Evolutionary conservation across 1,284 basidiomycete species (phyloP), one percentile per base, ranked within the genome.

Genomic region (Malassezia cuniculi): DNA sequence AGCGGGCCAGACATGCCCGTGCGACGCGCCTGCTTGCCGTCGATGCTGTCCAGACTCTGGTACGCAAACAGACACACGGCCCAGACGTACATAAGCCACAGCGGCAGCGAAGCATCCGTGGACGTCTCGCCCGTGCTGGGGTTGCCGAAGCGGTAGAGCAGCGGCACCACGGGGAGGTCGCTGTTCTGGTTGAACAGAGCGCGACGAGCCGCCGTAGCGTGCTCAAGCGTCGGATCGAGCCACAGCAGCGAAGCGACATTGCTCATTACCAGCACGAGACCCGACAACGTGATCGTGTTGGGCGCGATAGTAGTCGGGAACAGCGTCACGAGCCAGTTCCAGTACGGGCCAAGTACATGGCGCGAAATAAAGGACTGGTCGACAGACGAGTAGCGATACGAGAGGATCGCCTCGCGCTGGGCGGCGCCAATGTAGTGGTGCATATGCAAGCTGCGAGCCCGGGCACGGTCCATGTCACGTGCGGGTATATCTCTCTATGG

Each of bases 1-100:
- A 95, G 71, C 3, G 90, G 90, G 3, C 89, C 85, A 15, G 87
- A 82, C 83, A 94, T 95, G 3, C 85, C 85, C 0, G 87, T 93
- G 39, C 89, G 71, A 37, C 90, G 74, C 10, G 90, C 90, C 70
- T 97, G 90, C 69, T 93, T 93, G 9, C 86, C 89, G 58, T 89
- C 85, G 41, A 87, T 84, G 9, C 83, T 78, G 64, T 85, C 86
- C 46, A 86, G 75, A 44, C 76, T 83, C 70, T 97, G 90, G 65
- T 97, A 97, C 47, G 82, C 69, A 66, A 95, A 97, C 39, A 97
- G 71, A 2, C 87, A 87, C 31, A 79, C 69, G 1, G 79, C 84
- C 79, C 85, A 93, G n/a, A 54, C 58, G 41, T 53, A 44, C 20
- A 62, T 55, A 21, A 61, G 28, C 57, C 57, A 61, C 14, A 48